Evolutionary conservation across 225 moss, liverwort and hornwort species (phyloP), one percentile per base, ranked within the genome.

Genomic region (Antitrichia curtipendula): DNA sequence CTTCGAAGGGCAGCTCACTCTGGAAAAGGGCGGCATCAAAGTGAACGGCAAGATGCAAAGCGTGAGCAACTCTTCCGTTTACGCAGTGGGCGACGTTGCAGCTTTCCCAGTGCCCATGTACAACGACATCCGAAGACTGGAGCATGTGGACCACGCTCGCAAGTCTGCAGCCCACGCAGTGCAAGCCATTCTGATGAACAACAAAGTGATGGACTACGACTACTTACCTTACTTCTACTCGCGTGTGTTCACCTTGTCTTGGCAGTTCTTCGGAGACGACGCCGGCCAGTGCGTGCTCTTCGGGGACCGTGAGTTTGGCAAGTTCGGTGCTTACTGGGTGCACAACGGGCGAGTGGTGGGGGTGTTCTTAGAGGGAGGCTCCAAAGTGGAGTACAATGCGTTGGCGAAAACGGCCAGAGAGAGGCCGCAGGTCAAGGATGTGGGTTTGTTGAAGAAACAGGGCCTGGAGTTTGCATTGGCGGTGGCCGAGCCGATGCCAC

Each of bases 191-290:
- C 89, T 96, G 47, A 34, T 28, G 41, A 90, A 91, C 25, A 90
- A 86, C 71, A 90, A 87, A 56, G 89, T 93, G 57, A 41, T 47
- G 20, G 95, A 96, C 54, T 96, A 99, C 65, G 95, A 97, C 87
- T 97, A 99, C 90, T 91, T 99, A 41, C 98, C 97, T 13, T 97
- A 92, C 45, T 99, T 97, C 86, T 97, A 97, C 91, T 99, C 98
- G 4, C 93, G 96, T 64, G 97, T 97, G 38, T 99, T 99, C 89
- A 95, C 95, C 12, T 91, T 99, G 56, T 97, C 96, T 2, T 97
- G 98, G 97, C 96, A 97, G 80, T 99, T 99, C 80, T 99, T 87
- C 47, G 97, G 98, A 34, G 95, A 96, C 81, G 92, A 95, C 54
- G 89, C 90, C 65, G 98, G 98, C 7, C 81, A 91, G 27, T 93